Base-by-base conservation (phyloP, 202 grass and related monocot genomes). In the Digitaria exilis region DNA sequence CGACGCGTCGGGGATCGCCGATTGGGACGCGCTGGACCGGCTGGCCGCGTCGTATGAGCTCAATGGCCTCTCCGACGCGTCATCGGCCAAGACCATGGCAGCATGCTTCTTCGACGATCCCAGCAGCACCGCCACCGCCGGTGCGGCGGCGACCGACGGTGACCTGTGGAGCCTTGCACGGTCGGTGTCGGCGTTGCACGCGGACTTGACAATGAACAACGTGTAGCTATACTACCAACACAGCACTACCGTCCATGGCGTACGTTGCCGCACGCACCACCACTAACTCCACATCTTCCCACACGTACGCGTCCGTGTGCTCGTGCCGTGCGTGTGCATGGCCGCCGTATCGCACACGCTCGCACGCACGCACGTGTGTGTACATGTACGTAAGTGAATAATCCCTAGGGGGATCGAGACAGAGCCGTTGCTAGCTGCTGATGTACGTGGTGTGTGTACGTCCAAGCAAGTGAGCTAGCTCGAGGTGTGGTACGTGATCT, bases 91-190 rank as follows among this genome's bases (percentile, higher is more conserved):
- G 62, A 85, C 54, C 82, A 75, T 48, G 79, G 17, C 61, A 6
- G 51, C 56, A 43, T 39, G 37, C 37, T 84, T 88, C 87, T 79
- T 81, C 39, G 87, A 88, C 48, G 92, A 91, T 25, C 41, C 81
- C 3, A n/a, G 37, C 58, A 45, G 73, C 15, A 32, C 50, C 29
- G 57, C 77, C 32, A 29, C 19, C 18, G 72, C 51, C n/a, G 32
- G 46, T 32, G 30, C 19, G n/a, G n/a, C 42, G 55, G 22, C 25
- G 39, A 26, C 44, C 26, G 90, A 97, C 84, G 88, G 92, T 9
- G 92, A 97, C 81, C 90, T 97, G 10, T 97, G 95, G 95, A 97
- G 87, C 82, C 82, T 95, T 26, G 91, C 95, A 21, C 74, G 87
- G 62, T 92, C 89, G 37, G 66, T 79, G 50, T 83, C 88, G 48